Base-by-base conservation (phyloP, 176 grass and related monocot species). In the Rhynchospora breviuscula region DNA sequence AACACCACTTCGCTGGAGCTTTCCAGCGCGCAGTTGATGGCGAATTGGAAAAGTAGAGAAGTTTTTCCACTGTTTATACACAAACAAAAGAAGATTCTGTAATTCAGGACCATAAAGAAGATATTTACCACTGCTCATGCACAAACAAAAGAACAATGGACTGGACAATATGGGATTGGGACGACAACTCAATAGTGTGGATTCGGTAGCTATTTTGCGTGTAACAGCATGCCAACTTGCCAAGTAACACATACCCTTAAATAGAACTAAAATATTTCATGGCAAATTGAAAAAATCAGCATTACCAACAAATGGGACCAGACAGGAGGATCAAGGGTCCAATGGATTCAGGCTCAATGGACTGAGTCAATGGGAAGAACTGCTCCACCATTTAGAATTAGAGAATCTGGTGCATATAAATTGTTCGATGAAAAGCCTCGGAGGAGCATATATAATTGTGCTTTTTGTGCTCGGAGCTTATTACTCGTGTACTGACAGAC, bases 11-110 rank as follows among this genome's bases (percentile, higher is more conserved):
- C 14, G 3, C 89, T 86, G 26, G 71, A 82, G 29, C 86, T 91
- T 84, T 93, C 86, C 75, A 7, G 59, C 67, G 83, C 85, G 64
- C 92, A 48, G 88, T 91, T 98, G 83, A 93, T 91, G 14, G 93
- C 88, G 81, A 93, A 98, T 85, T 95, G 91, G 83, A 98, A 95
- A 66, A 98, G 86, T 46, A 98, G 92, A 64, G 91, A 98, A 48
- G 91, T 95, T 81, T 98, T 98, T 44, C 96, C 93, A 71, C 91
- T 98, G 89, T 60, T 71, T 48, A 78, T 63, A 56, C 71, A 68
- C 44, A 19, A 78, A 64, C 52, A 40, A 70, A 51, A 18, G 10
- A 49, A 51, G 17, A 5, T 66, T 13, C 12, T 14, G 69, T 53
- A 22, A 60, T 17, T 82, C 35, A 40, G 35, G 35, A 40, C 35